These are phyloP conservation scores for Amaranthus palmeri DNA, from an alignment of 148 eudicot species.

Conservation along the genomic window DNA sequence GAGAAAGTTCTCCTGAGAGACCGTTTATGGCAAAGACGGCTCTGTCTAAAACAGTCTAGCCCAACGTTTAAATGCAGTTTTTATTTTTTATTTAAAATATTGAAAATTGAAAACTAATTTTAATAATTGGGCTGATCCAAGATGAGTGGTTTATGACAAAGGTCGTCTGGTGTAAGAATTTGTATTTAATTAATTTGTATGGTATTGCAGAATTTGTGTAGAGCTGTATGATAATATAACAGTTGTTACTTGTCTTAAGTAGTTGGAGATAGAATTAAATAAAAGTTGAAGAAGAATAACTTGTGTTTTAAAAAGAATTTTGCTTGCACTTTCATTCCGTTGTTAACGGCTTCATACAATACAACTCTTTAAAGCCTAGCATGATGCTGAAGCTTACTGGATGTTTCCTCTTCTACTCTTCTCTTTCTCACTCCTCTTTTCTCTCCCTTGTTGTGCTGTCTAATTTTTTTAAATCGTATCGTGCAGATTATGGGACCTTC, in stretches of 20 bases:
- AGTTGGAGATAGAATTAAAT: conserved; percentile 46
- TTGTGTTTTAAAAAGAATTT: conserved; percentile 26
- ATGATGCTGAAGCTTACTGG: conserved; percentile 61
- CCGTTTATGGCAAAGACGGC: too few relatives aligned
- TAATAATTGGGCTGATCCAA: too few relatives aligned
- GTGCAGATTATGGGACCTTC: too few relatives aligned
- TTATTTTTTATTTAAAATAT: too few relatives aligned
- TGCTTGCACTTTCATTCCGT: conserved; percentile 32
- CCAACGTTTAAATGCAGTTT: too few relatives aligned
- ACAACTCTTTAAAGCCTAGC: conserved; percentile 43
- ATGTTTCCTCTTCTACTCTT: conserved; percentile 43
- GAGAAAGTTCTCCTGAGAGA: too few relatives aligned
- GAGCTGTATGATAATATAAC: conserved; percentile 37
- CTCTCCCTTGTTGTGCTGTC: too few relatives aligned
- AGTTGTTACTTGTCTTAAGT: conserved; percentile 29
- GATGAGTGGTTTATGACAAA: too few relatives aligned
- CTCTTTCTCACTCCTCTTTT: conserved; percentile 11
- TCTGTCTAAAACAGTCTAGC: too few relatives aligned
- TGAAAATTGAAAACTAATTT: too few relatives aligned
- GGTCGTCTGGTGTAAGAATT: too few relatives aligned
- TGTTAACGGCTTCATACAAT: conserved; percentile 49
- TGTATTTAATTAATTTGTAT: conserved; percentile 31
- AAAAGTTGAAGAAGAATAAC: conserved; percentile 25
- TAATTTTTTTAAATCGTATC: too few relatives aligned
- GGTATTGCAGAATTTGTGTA: conserved; percentile 40